A percentile compares a stretch with the other conserved stretches of the same genome.
Conservation (phyloP, 139 green algal species). For the Gonium pectorale region DNA sequence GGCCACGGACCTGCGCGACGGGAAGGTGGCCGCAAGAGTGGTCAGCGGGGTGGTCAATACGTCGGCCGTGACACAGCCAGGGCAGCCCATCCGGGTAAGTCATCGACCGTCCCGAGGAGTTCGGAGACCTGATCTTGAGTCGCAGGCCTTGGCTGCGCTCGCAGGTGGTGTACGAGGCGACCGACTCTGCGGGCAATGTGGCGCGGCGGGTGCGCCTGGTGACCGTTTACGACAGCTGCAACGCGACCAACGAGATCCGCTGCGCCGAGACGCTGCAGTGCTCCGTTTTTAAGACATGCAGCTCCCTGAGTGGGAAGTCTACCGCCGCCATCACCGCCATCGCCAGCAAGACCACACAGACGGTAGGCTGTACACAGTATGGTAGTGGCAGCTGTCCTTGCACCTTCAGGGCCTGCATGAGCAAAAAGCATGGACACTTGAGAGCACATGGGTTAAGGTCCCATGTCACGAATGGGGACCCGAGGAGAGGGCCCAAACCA, state of each 20-base stretch:
- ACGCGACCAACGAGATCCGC: neutral
- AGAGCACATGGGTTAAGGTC: too few relatives aligned
- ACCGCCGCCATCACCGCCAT: neutral
- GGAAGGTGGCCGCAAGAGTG: neutral
- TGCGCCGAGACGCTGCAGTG: neutral
- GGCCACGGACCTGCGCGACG: neutral
- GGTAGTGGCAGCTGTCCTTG: neutral
- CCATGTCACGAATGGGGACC: too few relatives aligned
- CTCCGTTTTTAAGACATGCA: neutral
- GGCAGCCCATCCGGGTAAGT: neutral
- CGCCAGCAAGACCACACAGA: neutral
- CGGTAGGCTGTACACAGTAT: neutral
- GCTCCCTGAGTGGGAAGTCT: neutral
- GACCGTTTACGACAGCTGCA: neutral
- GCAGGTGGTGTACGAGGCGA: constrained; percentile 2
- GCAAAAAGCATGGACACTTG: too few relatives aligned
- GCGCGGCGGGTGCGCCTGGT: neutral
- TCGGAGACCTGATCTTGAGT: neutral
- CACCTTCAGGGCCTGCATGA: neutral
- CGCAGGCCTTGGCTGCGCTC: neutral
- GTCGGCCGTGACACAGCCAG: neutral
- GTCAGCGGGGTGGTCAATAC: neutral
- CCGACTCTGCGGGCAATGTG: neutral
- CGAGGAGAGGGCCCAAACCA: too few relatives aligned
- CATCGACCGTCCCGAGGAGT: neutral